Evolutionary conservation across 225 moss, liverwort and hornwort species (phyloP).

Genomic region (Polytrichum formosum): DNA sequence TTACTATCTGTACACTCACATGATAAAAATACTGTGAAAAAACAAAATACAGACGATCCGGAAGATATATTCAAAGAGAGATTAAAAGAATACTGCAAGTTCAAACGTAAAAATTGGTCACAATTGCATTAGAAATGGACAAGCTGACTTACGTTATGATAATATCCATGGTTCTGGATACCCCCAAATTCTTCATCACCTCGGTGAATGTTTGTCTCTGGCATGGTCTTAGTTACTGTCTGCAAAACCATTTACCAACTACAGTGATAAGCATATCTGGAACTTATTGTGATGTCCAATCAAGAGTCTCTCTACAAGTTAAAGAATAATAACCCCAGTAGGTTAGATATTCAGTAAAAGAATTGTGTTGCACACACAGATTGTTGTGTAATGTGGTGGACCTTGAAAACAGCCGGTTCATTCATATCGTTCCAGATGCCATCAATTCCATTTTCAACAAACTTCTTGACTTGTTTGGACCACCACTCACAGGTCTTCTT

Average conservation of each 20-base stretch:
- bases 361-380: not conserved
- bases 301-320: no score
- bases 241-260: slow-evolving; percentile 24
- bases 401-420: slow-evolving; percentile 92
- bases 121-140: not conserved
- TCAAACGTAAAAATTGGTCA: no score
- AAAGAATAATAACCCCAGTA: no score
- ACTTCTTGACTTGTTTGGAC: slow-evolving; percentile 66
- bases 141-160: slow-evolving; percentile 69
- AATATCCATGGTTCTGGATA: slow-evolving; percentile 61
- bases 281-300: no score
- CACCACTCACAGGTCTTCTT: slow-evolving; percentile 74
- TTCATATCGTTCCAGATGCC: slow-evolving; percentile 99
- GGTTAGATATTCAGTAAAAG: no score
- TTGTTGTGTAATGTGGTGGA: slow-evolving; percentile 5
- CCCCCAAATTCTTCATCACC: slow-evolving; percentile 92
- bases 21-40: no score
- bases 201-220: slow-evolving; percentile 64
- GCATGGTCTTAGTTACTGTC: slow-evolving; percentile 92
- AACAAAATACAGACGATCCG: no score
- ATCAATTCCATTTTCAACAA: slow-evolving; percentile 57
- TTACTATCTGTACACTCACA: no score
- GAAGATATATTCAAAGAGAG: no score
- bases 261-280: not conserved
- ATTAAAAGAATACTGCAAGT: no score